phyloP scores from a whole-genome alignment of 768 basidiomycete species.

The Hirschioporus abietinus region DNA sequence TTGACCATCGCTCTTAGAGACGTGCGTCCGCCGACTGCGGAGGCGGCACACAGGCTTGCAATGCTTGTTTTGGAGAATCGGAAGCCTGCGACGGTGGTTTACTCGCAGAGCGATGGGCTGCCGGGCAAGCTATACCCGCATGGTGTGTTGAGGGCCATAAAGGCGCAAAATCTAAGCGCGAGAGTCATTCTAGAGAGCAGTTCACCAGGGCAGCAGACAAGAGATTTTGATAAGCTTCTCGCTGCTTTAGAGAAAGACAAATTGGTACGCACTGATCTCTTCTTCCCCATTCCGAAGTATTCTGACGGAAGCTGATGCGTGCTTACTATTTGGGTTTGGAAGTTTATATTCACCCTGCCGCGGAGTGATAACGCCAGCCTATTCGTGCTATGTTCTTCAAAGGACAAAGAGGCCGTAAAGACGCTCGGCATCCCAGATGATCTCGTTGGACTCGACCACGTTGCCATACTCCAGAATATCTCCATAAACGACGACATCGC shows the following conservation, averaged over 20 bases:
- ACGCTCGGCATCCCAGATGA: not conserved
- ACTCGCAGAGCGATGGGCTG: not conserved
- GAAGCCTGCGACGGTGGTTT: not conserved
- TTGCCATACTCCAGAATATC: not conserved
- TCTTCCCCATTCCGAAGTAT: not conserved
- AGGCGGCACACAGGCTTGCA: not conserved
- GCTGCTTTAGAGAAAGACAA: not conserved
- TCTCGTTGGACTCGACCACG: not conserved
- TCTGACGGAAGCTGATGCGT: not conserved
- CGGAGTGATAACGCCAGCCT: not conserved
- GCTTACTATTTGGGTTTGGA: no score
- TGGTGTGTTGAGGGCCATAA: not conserved
- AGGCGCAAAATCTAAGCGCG: not conserved
- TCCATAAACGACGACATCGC: not conserved
- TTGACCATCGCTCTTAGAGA: not conserved
- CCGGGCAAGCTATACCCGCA: not conserved
- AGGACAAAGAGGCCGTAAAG: not conserved
- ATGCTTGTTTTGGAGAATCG: not conserved
- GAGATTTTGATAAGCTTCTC: not conserved
- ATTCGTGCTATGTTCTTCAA: not conserved
- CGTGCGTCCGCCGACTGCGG: not conserved
- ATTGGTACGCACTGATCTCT: not conserved
- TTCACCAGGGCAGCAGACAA: not conserved
- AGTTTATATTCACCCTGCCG: not conserved
- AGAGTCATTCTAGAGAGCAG: not conserved